Evolutionary conservation across 768 basidiomycete species (phyloP), one percentile per base, ranked within the genome.

Genomic region (Roridomyces roridus): DNA sequence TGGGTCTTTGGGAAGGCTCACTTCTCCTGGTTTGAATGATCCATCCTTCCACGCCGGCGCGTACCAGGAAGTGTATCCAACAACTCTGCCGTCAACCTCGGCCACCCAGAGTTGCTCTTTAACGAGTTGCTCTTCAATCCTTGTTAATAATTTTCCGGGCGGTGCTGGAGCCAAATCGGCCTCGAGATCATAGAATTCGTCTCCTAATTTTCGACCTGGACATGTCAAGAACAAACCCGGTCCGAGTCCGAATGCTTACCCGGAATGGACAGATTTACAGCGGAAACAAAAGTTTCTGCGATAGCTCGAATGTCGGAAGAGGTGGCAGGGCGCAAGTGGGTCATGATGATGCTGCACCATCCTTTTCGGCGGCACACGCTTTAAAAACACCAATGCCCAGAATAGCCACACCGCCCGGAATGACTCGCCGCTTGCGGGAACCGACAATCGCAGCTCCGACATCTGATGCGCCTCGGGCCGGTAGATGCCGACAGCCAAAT

Each of bases 31-130:
- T 26, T 45, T 41, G 20, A 44, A 45, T 31, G 12, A 20, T 5
- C 49, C 41, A 3, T 24, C 47, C 15, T 17, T 37, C 29, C 45
- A 25, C 20, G 28, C 24, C 21, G 55, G 55, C 12, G 26, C 55
- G 18, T 57, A 44, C 55, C 55, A 57, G 9, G 48, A 21, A 18
- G 50, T 51, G 35, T 42, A 57, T 6, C 48, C 55, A 17, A 21
- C 55, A n/a, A 57, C 41, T 35, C 25, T 34, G 18, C 48, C 48
- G 26, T 50, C 55, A 6, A 46, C 17, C 46, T 57, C 55, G 3
- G 55, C 55, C 8, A 57, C 34, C 55, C 55, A 57, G 10, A 57
- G 35, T 8, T 50, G 41, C 34, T 49, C 48, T 14, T 25, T 46
- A 10, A n/a, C 6, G n/a, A 57, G 25, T 47, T 49, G 55, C 17